Conservation (phyloP, 2,329 filamentous ascomycete genomes). For the Tolypocladium album region DNA sequence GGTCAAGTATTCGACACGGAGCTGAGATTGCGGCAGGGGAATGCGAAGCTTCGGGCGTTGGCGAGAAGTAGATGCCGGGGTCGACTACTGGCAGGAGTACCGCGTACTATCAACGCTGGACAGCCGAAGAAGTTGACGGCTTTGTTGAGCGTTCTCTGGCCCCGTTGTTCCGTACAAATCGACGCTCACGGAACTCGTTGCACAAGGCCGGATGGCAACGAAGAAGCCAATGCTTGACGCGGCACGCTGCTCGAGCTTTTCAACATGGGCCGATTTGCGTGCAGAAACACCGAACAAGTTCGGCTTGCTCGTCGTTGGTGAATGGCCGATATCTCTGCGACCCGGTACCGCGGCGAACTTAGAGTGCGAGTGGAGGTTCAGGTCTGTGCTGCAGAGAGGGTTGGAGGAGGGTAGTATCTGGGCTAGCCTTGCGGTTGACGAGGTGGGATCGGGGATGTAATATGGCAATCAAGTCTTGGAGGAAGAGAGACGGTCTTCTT, state of each 20-base stretch:
- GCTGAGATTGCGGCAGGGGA: background rate
- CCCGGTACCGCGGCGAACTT: background rate
- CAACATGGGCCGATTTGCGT: background rate
- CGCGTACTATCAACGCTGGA: background rate
- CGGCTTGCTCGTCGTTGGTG: background rate
- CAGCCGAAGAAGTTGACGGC: background rate
- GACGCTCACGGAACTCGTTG: background rate
- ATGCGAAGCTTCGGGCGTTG: background rate
- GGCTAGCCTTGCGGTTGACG: conserved; percentile 7
- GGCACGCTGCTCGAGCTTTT: background rate
- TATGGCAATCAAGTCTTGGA: conserved; percentile 5
- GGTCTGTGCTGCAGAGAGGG: background rate
- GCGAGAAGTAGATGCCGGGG: background rate
- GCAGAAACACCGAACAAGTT: background rate
- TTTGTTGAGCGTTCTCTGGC: background rate
- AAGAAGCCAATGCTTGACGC: background rate
- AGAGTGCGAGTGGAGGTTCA: background rate
- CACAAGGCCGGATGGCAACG: background rate
- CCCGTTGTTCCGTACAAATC: background rate
- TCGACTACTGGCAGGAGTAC: background rate
- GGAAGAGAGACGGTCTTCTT: background rate
- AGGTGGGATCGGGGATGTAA: conserved; percentile 8
- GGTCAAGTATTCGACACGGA: background rate
- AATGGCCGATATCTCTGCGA: background rate
- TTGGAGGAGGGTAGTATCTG: conserved; percentile 7